A percentile compares a stretch with the other conserved stretches of the same genome.
Evolutionary conservation across 805 yeast genomes (phyloP).

Genomic region (Peterozyma toletana): DNA sequence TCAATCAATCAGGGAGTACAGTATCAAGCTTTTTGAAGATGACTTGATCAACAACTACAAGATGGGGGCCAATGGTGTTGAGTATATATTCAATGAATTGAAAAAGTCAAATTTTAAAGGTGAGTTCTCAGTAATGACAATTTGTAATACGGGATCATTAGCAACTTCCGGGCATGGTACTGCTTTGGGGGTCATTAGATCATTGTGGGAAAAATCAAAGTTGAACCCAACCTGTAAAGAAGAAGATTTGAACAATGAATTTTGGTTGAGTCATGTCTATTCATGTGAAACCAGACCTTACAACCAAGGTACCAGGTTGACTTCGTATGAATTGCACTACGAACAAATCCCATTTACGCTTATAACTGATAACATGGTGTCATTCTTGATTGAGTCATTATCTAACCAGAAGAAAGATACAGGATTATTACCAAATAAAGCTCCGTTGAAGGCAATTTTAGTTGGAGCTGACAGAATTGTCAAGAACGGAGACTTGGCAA

Average conservation of each 20-base stretch:
- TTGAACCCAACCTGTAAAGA: constrained; percentile 11
- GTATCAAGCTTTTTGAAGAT: constrained; percentile 55
- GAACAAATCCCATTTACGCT: constrained; percentile 85
- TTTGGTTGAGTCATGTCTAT: constrained; percentile 62
- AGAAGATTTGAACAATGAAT: constrained; percentile 18
- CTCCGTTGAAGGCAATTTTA: constrained; percentile 81
- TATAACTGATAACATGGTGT: constrained; percentile 87
- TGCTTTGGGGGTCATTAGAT: constrained; percentile 86
- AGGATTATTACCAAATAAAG: constrained; percentile 16
- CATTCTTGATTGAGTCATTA: constrained; percentile 56
- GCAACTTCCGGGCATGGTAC: constrained; percentile 99
- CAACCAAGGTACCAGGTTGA: constrained; percentile 90
- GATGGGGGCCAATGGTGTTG: constrained; percentile 77
- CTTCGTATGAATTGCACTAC: constrained; percentile 83
- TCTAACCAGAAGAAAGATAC: constrained; percentile 10
- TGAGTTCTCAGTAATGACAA: constrained; percentile 77
- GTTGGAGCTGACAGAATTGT: constrained; percentile 97
- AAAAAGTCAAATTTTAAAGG: constrained; percentile 43
- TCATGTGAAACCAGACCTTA: constrained; percentile 95
- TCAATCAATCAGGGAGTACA: constrained; percentile 31
- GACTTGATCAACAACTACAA: constrained; percentile 72
- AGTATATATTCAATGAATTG: constrained; percentile 48
- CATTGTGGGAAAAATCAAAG: constrained; percentile 43
- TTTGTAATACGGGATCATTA: constrained; percentile 93
- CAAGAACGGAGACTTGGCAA: constrained; percentile 90